These are phyloP conservation scores for Rhynchosporium graminicola DNA, from an alignment of 2,329 filamentous ascomycete genomes.

Conservation along the genomic window DNA sequence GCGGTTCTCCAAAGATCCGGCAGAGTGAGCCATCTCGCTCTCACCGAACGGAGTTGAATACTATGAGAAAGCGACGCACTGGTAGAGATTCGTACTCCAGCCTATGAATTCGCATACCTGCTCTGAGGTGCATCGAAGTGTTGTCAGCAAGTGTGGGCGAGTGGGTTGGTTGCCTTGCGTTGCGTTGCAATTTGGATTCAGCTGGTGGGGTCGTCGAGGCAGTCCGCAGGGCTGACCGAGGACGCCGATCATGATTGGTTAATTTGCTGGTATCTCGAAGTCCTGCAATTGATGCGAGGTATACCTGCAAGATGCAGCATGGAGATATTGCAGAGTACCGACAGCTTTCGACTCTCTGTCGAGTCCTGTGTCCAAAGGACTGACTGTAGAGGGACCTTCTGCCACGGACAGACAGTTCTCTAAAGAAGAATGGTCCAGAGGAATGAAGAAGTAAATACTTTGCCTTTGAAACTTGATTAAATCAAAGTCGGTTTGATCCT, in stretches of 20 bases:
- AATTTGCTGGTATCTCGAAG: not conserved
- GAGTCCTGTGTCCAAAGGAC: slow-evolving; percentile 8
- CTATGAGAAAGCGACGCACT: slow-evolving; percentile 1
- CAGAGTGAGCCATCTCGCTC: slow-evolving; percentile 15
- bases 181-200: slow-evolving; percentile 19
- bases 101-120: slow-evolving; percentile 18
- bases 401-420: not conserved
- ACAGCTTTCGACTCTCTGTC: not conserved
- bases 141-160: slow-evolving; percentile 16
- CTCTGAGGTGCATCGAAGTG: slow-evolving; percentile 2
- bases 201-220: slow-evolving; percentile 15
- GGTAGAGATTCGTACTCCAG: slow-evolving; percentile 13
- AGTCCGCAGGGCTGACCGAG: slow-evolving; percentile 16
- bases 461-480: not conserved
- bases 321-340: not conserved
- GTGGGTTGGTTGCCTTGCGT: slow-evolving; percentile 22
- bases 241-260: slow-evolving; percentile 6
- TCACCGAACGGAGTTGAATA: slow-evolving; percentile 23
- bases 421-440: not conserved
- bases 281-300: slow-evolving; percentile 7
- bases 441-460: not conserved
- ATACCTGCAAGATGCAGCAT: not conserved
- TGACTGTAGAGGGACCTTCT: not conserved
- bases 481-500: not conserved
- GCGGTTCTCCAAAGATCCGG: slow-evolving; percentile 15